Conservation (phyloP, 495 filamentous ascomycete genomes). For the Rusavskia elegans region DNA sequence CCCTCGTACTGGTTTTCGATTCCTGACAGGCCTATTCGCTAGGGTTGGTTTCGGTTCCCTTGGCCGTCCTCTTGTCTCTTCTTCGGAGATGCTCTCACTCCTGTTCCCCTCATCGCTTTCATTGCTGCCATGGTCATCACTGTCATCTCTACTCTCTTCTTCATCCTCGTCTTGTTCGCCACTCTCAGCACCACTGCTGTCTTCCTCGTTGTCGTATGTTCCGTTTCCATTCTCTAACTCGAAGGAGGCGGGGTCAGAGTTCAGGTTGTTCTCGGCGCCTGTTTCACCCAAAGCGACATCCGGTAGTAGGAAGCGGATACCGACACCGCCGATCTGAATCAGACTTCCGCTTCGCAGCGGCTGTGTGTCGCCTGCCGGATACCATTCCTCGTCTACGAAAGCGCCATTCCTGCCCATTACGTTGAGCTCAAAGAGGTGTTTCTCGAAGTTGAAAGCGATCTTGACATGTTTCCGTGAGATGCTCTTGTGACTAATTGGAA, state of each 20-base stretch:
- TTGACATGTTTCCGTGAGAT: conserved; percentile 80
- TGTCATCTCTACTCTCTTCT: conserved; percentile 16
- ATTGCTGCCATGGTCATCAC: conserved; percentile 12
- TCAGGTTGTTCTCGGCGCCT: conserved; percentile 33
- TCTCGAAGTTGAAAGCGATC: conserved; percentile 64
- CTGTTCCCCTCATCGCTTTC: conserved; percentile 12
- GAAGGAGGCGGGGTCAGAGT: background rate
- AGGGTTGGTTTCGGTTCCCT: background rate
- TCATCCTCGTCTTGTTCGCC: conserved; percentile 20
- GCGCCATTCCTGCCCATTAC: conserved; percentile 76
- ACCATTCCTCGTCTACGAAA: conserved; percentile 62
- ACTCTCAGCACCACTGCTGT: conserved; percentile 15
- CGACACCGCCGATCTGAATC: conserved; percentile 67
- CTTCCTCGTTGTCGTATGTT: conserved; percentile 24
- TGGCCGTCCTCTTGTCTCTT: conserved; percentile 8
- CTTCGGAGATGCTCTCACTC: conserved; percentile 18
- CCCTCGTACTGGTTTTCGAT: conserved; percentile 1
- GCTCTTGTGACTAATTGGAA: conserved; percentile 36
- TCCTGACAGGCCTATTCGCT: background rate
- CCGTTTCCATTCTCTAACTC: conserved; percentile 40
- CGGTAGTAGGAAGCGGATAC: conserved; percentile 58
- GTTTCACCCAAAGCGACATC: conserved; percentile 54
- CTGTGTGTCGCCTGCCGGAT: conserved; percentile 41
- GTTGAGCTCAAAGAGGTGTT: conserved; percentile 59
- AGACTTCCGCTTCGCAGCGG: conserved; percentile 54